Evolutionary conservation across 1,284 basidiomycete species (phyloP).

Genomic region (Ustilago xerochloae): DNA sequence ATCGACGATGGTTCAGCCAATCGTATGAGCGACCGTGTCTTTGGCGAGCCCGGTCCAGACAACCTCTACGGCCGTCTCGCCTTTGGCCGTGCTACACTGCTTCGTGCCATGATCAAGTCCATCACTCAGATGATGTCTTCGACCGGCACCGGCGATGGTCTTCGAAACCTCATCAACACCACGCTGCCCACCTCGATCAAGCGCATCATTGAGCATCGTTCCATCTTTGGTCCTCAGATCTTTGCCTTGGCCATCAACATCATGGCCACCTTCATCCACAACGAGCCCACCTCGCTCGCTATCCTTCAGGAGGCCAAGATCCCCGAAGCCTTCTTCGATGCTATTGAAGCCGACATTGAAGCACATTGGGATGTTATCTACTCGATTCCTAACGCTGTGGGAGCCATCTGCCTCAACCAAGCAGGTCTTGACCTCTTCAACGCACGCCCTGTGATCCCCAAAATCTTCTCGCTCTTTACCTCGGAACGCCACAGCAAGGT

Average conservation of each 20-base stretch:
- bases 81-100: constrained; percentile 70
- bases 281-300: constrained; percentile 92
- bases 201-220: constrained; percentile 84
- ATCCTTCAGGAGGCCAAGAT: constrained; percentile 92
- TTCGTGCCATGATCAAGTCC: constrained; percentile 92
- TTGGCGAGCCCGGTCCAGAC: constrained; percentile 69
- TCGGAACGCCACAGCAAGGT: constrained; percentile 85
- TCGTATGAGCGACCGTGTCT: constrained; percentile 71
- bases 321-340: constrained; percentile 87
- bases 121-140: constrained; percentile 96
- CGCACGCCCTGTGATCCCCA: constrained; percentile 79
- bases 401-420: constrained; percentile 94
- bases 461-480: constrained; percentile 86
- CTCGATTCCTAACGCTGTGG: constrained; percentile 93
- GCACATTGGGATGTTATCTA: constrained; percentile 78
- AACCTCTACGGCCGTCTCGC: constrained; percentile 55
- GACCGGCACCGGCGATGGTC: constrained; percentile 86
- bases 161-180: constrained; percentile 93
- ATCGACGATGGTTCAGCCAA: constrained; percentile 43
- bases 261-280: constrained; percentile 98
- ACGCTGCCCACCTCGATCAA: constrained; percentile 87
- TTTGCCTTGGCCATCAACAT: constrained; percentile 86
- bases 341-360: constrained; percentile 85
- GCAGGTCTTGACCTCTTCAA: constrained; percentile 84
- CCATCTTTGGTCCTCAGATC: constrained; percentile 86